These are phyloP conservation scores for Rhodotorula sp. DNA, from an alignment of 1,284 basidiomycete genomes.

Conservation along the genomic window DNA sequence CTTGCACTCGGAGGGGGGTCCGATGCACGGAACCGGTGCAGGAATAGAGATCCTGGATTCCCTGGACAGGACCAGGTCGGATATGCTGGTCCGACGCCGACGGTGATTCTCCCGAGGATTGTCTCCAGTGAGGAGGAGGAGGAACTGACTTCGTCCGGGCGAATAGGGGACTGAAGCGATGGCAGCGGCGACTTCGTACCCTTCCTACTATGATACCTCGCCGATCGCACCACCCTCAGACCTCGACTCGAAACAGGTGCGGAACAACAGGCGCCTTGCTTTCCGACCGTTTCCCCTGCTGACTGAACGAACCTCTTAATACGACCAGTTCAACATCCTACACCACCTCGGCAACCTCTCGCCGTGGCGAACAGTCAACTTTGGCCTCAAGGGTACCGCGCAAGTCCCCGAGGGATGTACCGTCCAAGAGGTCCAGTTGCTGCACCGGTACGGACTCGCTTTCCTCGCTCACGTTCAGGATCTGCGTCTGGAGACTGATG, in stretches of 20 bases:
- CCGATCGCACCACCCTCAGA: constrained; percentile 29
- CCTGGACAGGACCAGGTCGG: constrained; percentile 5
- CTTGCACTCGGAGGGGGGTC: background rate
- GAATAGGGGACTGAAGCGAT: constrained; percentile 35
- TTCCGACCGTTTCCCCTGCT: fast-evolving
- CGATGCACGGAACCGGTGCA: background rate
- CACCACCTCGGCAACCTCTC: constrained; percentile 78
- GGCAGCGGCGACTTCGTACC: constrained; percentile 36
- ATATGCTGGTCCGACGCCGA: constrained; percentile 28
- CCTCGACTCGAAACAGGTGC: constrained; percentile 3
- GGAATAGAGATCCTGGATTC: background rate
- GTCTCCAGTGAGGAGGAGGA: too few species aligned
- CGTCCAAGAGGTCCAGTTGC: constrained; percentile 38
- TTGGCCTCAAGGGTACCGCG: constrained; percentile 24
- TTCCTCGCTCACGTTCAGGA: background rate
- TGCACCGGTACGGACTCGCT: constrained; percentile 55
- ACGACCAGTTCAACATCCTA: constrained; percentile 59
- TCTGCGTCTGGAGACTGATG: background rate
- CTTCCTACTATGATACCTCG: constrained; percentile 17
- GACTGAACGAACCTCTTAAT: background rate
- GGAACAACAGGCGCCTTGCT: background rate
- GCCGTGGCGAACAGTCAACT: constrained; percentile 74
- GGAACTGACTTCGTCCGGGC: background rate
- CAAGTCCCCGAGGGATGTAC: constrained; percentile 30
- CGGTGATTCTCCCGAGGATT: constrained; percentile 4